These are phyloP conservation scores for Cytospora piceae DNA, from an alignment of 2,329 filamentous ascomycete species.

Conservation along the genomic window DNA sequence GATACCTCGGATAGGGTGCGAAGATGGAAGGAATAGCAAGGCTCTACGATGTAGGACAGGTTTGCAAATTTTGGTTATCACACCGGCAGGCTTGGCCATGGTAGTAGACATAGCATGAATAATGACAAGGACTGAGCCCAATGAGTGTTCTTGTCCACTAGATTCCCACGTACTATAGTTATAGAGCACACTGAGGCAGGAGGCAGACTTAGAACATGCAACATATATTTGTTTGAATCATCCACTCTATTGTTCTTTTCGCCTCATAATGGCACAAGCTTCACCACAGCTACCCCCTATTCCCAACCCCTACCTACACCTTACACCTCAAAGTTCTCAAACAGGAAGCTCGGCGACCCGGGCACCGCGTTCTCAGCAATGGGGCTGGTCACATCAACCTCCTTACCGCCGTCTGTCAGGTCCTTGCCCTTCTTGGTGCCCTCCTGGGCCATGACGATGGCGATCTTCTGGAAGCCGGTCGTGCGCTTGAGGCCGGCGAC, in stretches of 20 bases:
- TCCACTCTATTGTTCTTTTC: neutral
- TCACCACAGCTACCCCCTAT: neutral
- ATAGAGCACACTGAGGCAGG: neutral
- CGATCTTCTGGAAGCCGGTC: slow-evolving; percentile 63
- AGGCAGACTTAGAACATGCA: neutral
- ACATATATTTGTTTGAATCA: neutral
- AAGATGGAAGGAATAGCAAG: too few relatives aligned
- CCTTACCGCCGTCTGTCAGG: slow-evolving; percentile 52
- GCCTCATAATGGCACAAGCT: neutral
- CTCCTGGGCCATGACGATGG: slow-evolving; percentile 73
- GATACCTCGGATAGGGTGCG: too few relatives aligned
- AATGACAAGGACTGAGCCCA: too few relatives aligned
- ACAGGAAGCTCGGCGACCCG: slow-evolving; percentile 79
- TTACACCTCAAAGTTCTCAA: slow-evolving; percentile 72
- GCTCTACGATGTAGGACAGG: too few relatives aligned
- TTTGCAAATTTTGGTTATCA: too few relatives aligned
- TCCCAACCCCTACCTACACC: neutral
- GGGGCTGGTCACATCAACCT: slow-evolving; percentile 61
- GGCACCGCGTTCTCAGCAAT: slow-evolving; percentile 77
- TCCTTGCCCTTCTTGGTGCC: slow-evolving; percentile 67
- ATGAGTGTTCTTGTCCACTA: too few relatives aligned
- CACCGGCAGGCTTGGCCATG: too few relatives aligned
- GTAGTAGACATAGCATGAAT: too few relatives aligned
- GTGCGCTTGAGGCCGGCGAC: slow-evolving; percentile 77
- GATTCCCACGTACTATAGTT: too few relatives aligned